Evolutionary conservation across 106 monocot species (phyloP), one percentile per base, ranked within the genome.

Genomic region (Agapanthus africanus): DNA sequence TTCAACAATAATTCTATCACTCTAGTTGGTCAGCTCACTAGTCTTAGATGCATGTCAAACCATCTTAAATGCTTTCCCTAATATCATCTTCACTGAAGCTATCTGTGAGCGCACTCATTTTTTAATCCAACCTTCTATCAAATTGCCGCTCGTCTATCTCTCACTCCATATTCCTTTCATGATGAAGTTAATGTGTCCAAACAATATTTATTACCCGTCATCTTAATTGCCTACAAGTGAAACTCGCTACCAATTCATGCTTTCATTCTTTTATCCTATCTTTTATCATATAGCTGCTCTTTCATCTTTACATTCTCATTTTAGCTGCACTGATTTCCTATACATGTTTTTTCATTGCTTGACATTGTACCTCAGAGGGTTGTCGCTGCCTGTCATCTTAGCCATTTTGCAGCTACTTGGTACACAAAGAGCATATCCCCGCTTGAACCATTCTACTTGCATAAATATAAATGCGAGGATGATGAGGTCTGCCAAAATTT

Each of bases 251-350:
- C n/a, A n/a, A n/a, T n/a, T n/a, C n/a, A n/a, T n/a, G n/a, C n/a
- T n/a, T n/a, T n/a, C n/a, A n/a, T n/a, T n/a, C n/a, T n/a, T n/a
- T n/a, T n/a, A n/a, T n/a, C n/a, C n/a, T n/a, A n/a, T n/a, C n/a
- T n/a, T n/a, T n/a, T n/a, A n/a, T n/a, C n/a, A n/a, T n/a, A n/a
- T n/a, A n/a, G n/a, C n/a, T n/a, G n/a, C n/a, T n/a, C n/a, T n/a
- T n/a, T n/a, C n/a, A n/a, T n/a, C n/a, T n/a, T n/a, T 28, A 28
- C 57, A 7, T 57, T 57, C 57, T 57, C 28, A 57, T 57, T n/a
- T 57, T 30, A 57, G 57, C 28, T 30, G 30, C 57, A 1, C 30
- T 30, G 4, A 30, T 57, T 57, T 27, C 28, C 7, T 19, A 5
- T 2, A 61, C 19, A 61, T 36, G 35, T 36, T 61, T 34, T 4